These are phyloP conservation scores for Fagopyrum homotropicum DNA, from an alignment of 148 eudicot species.

Conservation along the genomic window DNA sequence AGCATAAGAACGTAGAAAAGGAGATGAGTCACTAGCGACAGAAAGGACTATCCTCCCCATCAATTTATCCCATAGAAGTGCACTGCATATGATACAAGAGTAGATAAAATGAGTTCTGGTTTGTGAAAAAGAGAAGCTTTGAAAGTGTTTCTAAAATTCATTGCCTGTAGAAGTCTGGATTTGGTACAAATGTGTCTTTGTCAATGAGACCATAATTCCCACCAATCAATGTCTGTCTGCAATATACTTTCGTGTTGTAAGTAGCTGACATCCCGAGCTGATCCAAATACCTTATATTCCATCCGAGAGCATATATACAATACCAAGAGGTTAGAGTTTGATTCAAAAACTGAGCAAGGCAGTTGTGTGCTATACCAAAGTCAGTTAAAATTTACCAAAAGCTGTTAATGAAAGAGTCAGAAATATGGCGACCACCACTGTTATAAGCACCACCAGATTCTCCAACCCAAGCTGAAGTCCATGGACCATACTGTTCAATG, in stretches of 20 bases:
- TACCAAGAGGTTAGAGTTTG: conserved; percentile 4
- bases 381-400: conserved; percentile 56
- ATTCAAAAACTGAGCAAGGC: neutral
- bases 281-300: conserved; percentile 50
- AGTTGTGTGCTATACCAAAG: neutral
- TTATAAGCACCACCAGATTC: conserved; percentile 95
- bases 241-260: conserved; percentile 49
- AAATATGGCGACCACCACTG: conserved; percentile 70
- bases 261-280: conserved; percentile 64
- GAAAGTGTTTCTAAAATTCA: neutral
- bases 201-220: conserved; percentile 59
- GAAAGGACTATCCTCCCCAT: conserved; percentile 58
- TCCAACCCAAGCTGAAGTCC: conserved; percentile 96
- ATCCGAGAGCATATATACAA: neutral
- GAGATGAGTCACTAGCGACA: conserved; percentile 30
- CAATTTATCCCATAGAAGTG: conserved; percentile 60
- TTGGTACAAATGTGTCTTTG: conserved; percentile 41
- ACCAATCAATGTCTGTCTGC: conserved; percentile 58
- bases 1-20: conserved; percentile 49
- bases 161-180: conserved; percentile 66
- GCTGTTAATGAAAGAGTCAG: conserved; percentile 69
- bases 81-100: conserved; percentile 25
- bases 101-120: neutral
- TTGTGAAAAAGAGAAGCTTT: neutral
- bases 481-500: conserved; percentile 52